A percentile compares a stretch with the other conserved stretches of the same genome.
phyloP scores from a whole-genome alignment of 768 basidiomycete genomes.

The Psilocybe azurescens region DNA sequence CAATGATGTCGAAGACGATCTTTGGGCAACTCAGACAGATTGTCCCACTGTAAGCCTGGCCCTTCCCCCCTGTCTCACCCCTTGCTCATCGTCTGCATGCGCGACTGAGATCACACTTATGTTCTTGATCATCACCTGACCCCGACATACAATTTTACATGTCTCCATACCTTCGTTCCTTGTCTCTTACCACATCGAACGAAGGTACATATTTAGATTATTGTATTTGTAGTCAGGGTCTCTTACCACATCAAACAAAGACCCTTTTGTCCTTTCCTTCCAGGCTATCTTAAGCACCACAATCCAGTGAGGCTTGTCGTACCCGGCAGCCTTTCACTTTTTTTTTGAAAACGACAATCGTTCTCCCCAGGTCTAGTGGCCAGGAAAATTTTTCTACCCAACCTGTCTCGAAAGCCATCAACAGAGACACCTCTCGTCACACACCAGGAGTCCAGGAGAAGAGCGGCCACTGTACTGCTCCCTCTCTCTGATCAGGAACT shows the following conservation, averaged over 20 bases:
- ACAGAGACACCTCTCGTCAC: neutral
- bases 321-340: neutral
- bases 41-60: no score
- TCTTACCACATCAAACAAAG: neutral
- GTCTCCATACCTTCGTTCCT: no score
- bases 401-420: neutral
- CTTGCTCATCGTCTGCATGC: no score
- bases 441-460: neutral
- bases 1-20: neutral
- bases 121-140: no score
- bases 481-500: no score
- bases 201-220: neutral
- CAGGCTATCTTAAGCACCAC: neutral
- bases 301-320: no score
- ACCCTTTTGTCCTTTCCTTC: neutral
- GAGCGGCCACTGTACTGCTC: no score
- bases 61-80: no score
- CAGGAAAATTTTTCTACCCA: neutral
- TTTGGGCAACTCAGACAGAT: neutral
- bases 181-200: neutral
- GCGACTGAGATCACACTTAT: no score
- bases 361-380: neutral
- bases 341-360: neutral
- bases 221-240: neutral
- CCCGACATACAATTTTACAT: no score